These are phyloP conservation scores for Claviceps humidiphila DNA, from an alignment of 2,329 filamentous ascomycete species.

Conservation along the genomic window DNA sequence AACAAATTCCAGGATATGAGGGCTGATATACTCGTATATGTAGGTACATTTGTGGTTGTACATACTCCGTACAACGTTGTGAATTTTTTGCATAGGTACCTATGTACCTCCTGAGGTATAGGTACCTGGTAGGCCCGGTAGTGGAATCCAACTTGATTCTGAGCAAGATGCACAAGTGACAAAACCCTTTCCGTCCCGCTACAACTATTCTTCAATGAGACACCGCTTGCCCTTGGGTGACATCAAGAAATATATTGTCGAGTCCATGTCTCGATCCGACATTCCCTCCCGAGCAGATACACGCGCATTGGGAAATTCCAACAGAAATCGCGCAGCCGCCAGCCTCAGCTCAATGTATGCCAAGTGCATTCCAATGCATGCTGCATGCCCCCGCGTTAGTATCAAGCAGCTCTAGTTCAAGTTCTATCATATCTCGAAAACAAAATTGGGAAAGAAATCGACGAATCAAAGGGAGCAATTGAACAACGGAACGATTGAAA, in stretches of 20 bases:
- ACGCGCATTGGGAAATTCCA: slow-evolving; percentile 24
- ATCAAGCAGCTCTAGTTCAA: not conserved
- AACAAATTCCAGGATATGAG: too few relatives aligned
- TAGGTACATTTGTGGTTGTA: too few relatives aligned
- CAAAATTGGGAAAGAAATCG: too few relatives aligned
- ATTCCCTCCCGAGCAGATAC: slow-evolving; percentile 21
- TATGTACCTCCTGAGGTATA: too few relatives aligned
- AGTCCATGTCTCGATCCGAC: slow-evolving; percentile 23
- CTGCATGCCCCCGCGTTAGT: slow-evolving; percentile 8
- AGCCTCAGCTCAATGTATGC: slow-evolving; percentile 42
- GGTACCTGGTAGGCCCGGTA: too few relatives aligned
- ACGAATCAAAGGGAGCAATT: too few relatives aligned
- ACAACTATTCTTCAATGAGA: slow-evolving; percentile 11
- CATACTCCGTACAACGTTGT: too few relatives aligned
- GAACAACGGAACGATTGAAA: too few relatives aligned
- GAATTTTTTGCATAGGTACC: too few relatives aligned
- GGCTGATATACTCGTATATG: too few relatives aligned
- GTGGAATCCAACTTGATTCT: too few relatives aligned
- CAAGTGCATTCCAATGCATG: slow-evolving; percentile 43
- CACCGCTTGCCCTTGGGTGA: slow-evolving; percentile 19
- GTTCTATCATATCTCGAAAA: too few relatives aligned
- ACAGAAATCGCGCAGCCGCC: slow-evolving; percentile 37
- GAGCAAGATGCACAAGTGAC: not conserved
- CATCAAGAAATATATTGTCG: slow-evolving; percentile 20
- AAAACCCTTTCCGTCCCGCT: not conserved